Evolutionary conservation across 306 rosid genomes (phyloP).

Genomic region (Mucuna pruriens): DNA sequence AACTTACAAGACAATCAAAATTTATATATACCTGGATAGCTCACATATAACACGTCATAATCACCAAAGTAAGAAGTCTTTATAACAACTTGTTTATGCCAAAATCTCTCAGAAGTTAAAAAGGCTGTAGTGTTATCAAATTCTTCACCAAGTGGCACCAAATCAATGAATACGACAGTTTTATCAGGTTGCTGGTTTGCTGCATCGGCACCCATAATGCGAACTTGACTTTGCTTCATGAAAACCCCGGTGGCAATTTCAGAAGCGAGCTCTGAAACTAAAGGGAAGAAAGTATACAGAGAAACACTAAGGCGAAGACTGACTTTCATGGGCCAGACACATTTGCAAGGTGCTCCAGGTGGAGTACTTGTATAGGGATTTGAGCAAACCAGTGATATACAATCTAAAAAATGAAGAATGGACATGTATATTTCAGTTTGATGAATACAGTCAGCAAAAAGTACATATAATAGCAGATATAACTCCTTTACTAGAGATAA

Average conservation of each 20-base stretch:
- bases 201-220: conserved; percentile 89
- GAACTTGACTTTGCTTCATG: conserved; percentile 91
- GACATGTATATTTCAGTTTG: conserved; percentile 27
- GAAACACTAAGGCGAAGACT: conserved; percentile 80
- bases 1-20: conserved; percentile 32
- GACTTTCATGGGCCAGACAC: conserved; percentile 90
- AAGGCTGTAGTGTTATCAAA: conserved; percentile 92
- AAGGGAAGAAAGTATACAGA: conserved; percentile 92
- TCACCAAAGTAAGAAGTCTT: conserved; percentile 79
- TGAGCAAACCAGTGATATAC: conserved; percentile 66
- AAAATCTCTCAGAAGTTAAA: conserved; percentile 76
- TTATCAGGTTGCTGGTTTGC: conserved; percentile 76
- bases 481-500: conserved; percentile 1
- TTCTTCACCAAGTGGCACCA: conserved; percentile 81
- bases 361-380: conserved; percentile 86
- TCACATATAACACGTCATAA: conserved; percentile 88
- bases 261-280: conserved; percentile 88
- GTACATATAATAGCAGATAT: conserved; percentile 6
- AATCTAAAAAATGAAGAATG: conserved; percentile 62
- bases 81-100: conserved; percentile 80
- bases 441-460: conserved; percentile 25
- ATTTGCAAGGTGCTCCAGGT: conserved; percentile 89
- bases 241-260: conserved; percentile 80
- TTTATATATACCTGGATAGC: conserved; percentile 75
- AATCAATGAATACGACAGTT: conserved; percentile 72